Evolutionary conservation across 768 basidiomycete species (phyloP).

Genomic region (Mycena alexandri): DNA sequence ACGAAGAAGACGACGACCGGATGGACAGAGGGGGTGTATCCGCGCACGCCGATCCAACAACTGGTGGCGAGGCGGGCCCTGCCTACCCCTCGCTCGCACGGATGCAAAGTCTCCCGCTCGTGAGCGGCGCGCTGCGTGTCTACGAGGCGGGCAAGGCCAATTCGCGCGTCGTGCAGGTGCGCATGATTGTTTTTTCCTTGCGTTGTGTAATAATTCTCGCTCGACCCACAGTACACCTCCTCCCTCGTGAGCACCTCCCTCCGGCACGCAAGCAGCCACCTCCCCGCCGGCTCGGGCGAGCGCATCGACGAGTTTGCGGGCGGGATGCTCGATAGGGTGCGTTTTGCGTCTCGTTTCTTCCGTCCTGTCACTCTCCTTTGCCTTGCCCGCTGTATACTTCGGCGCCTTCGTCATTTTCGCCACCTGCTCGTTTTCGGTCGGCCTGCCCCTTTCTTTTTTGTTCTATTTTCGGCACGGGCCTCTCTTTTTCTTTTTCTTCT

Average conservation of each 20-base stretch:
- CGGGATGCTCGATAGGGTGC: conserved; percentile 85
- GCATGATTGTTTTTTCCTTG: conserved; percentile 25
- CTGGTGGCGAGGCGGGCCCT: conserved; percentile 37
- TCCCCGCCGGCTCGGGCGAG: conserved; percentile 75
- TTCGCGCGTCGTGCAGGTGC: conserved; percentile 87
- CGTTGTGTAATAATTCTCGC: conserved; percentile 3
- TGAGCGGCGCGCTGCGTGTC: conserved; percentile 76
- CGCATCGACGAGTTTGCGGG: conserved; percentile 91
- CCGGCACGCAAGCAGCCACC: conserved; percentile 82
- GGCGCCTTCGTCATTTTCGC: conserved; percentile 1
- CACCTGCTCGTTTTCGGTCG: not conserved
- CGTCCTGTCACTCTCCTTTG: not conserved
- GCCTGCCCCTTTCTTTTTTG: too few relatives aligned
- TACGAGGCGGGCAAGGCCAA: conserved; percentile 89
- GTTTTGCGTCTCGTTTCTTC: conserved; percentile 43
- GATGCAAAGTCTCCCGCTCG: conserved; percentile 77
- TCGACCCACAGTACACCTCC: conserved; percentile 77
- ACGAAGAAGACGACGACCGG: conserved; percentile 11
- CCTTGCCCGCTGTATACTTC: not conserved
- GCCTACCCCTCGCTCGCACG: conserved; percentile 58
- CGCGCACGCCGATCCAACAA: too few relatives aligned
- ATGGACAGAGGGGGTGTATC: too few relatives aligned
- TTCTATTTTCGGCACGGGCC: too few relatives aligned
- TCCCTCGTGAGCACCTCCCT: conserved; percentile 86
- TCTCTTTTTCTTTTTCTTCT: too few relatives aligned